Evolutionary conservation across 768 basidiomycete species (phyloP), one percentile per base, ranked within the genome.

Genomic region (Tylopilus balloui): DNA sequence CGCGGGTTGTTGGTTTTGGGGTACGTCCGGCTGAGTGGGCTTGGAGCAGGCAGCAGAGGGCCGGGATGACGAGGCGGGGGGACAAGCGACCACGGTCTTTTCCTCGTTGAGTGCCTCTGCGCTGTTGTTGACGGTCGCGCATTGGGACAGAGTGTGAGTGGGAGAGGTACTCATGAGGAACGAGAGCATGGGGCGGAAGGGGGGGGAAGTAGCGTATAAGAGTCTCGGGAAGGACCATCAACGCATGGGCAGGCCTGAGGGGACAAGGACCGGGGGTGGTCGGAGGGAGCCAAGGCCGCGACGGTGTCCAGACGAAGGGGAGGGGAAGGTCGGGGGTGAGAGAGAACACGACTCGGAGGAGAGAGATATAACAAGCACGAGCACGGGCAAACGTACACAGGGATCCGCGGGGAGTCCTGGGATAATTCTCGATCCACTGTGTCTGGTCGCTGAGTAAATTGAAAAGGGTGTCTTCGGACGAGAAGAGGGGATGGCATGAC

Each of bases 381-480:
- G 49, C 10, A 47, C 11, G 37, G 37, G 19, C 50, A 45, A 47
- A 38, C 49, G 48, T 52, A 45, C 44, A 15, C 47, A 55, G 44
- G 66, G 64, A 65, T 65, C 64, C 64, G 66, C 64, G 60, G 64
- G 63, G 51, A 42, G 51, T 20, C 61, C 58, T 61, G 58, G 59
- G 57, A 62, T n/a, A 60, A 48, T 56, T 66, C 44, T 49, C 48
- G 58, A 64, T 50, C 60, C 60, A 52, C 45, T 43, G 51, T 68
- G 58, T 35, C 36, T 27, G 19, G 24, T 12, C 41, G 38, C n/a
- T 21, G 47, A 50, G 35, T 32, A 44, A 36, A 52, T 39, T 50
- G 45, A 45, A 51, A 52, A 43, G 42, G 46, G 46, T 32, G 42
- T 34, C 40, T 50, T 60, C 39, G 25, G 14, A 39, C 31, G 27